phyloP scores from a whole-genome alignment of 208 protist species.

The Acanthamoeba lenticulata region DNA sequence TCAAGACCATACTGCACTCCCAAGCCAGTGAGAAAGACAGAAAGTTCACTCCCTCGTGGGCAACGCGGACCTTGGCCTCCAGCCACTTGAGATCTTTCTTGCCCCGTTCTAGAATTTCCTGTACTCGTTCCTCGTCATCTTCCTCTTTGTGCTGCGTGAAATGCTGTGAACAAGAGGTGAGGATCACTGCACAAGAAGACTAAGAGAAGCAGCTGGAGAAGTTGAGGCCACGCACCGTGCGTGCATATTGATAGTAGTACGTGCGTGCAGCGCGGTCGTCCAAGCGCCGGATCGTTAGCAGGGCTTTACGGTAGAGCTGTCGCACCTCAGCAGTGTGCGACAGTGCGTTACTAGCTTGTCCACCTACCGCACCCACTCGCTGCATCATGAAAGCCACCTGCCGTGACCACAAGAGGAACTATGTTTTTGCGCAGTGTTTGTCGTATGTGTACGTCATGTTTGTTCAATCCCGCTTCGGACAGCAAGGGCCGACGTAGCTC shows the following conservation, averaged over 20 bases:
- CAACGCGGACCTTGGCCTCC: not conserved
- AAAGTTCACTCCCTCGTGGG: not conserved
- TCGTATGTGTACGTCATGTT: too few relatives aligned
- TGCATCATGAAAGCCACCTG: not conserved
- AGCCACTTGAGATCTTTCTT: not conserved
- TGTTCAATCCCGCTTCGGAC: too few relatives aligned
- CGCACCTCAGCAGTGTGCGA: not conserved
- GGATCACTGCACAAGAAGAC: not conserved
- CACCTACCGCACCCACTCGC: not conserved
- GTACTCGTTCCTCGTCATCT: not conserved
- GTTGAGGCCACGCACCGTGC: not conserved
- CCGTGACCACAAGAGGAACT: too few relatives aligned
- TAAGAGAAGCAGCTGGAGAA: not conserved
- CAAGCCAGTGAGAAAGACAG: not conserved
- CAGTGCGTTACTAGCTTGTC: too few relatives aligned
- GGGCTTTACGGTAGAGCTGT: not conserved
- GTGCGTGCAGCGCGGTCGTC: not conserved
- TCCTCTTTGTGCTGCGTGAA: not conserved
- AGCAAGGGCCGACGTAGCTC: too few relatives aligned
- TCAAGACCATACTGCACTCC: not conserved
- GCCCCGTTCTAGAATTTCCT: not conserved
- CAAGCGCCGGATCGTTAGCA: not conserved
- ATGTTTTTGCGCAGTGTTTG: too few relatives aligned
- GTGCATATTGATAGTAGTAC: not conserved
- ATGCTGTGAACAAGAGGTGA: not conserved